phyloP scores from a whole-genome alignment of 1,284 basidiomycete genomes.

The Leccinum subrobustum region DNA sequence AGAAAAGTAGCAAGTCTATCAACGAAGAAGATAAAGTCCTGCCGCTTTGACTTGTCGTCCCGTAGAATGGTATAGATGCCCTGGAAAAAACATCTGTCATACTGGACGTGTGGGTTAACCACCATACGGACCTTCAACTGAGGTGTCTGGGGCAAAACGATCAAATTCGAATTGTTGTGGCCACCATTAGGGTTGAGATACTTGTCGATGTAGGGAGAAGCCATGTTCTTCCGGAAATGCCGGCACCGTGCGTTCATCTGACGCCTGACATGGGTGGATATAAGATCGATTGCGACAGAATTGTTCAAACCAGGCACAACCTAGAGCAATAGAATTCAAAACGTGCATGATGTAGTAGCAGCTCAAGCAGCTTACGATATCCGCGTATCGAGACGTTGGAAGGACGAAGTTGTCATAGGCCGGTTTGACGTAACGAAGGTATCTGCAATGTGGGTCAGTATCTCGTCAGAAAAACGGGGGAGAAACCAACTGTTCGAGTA shows the following conservation, averaged over 20 bases:
- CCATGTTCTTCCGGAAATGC: conserved; percentile 74
- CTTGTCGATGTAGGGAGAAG: conserved; percentile 39
- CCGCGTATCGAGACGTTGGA: conserved; percentile 83
- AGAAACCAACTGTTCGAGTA: conserved; percentile 77
- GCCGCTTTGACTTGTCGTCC: conserved; percentile 64
- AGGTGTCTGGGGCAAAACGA: conserved; percentile 75
- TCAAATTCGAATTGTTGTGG: conserved; percentile 53
- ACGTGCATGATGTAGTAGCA: not conserved
- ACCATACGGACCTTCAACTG: conserved; percentile 66
- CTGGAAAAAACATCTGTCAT: conserved; percentile 39
- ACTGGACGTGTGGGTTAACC: conserved; percentile 43
- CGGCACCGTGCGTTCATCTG: conserved; percentile 80
- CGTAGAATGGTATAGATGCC: conserved; percentile 88
- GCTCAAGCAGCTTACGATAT: conserved; percentile 61
- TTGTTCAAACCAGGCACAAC: conserved; percentile 91
- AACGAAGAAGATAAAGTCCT: conserved; percentile 89
- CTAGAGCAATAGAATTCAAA: conserved; percentile 39
- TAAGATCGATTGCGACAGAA: conserved; percentile 88
- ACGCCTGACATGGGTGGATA: conserved; percentile 86
- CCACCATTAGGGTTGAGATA: conserved; percentile 35
- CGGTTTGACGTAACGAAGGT: conserved; percentile 90
- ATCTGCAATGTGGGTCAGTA: conserved; percentile 45
- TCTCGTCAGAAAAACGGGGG: not conserved
- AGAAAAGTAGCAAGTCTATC: conserved; percentile 86
- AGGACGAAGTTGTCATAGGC: conserved; percentile 95